Conservation (phyloP, 2,329 filamentous ascomycete genomes). For the Chrysosporium queenslandicum region DNA sequence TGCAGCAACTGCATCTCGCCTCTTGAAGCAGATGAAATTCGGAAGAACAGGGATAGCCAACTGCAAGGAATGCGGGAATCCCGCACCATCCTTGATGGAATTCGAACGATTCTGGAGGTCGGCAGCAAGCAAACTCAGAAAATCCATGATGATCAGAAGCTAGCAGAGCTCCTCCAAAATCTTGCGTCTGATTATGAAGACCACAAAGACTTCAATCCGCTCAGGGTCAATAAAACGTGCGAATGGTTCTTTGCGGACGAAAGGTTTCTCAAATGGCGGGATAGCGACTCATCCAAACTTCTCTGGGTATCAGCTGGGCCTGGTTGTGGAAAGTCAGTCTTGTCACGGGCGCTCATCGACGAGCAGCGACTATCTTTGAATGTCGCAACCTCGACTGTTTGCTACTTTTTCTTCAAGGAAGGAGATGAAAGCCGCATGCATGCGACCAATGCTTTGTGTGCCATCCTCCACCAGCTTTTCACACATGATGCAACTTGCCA, state of each 20-base stretch:
- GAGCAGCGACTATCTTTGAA: slow-evolving; percentile 18
- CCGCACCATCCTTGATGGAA: neutral
- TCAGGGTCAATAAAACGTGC: slow-evolving; percentile 17
- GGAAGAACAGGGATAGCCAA: neutral
- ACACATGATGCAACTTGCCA: neutral
- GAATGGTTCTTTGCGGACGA: slow-evolving; percentile 18
- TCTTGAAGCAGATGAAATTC: neutral
- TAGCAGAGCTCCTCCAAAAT: neutral
- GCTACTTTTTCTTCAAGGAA: slow-evolving; percentile 42
- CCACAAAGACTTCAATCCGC: slow-evolving; percentile 18
- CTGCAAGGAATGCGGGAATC: neutral
- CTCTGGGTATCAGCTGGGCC: slow-evolving; percentile 38
- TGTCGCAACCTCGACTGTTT: slow-evolving; percentile 20
- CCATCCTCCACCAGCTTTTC: slow-evolving; percentile 35
- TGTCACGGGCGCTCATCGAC: slow-evolving; percentile 32
- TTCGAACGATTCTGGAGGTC: neutral
- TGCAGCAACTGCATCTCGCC: neutral
- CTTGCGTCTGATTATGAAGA: slow-evolving; percentile 15
- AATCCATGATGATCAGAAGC: neutral
- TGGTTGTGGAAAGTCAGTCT: slow-evolving; percentile 39
- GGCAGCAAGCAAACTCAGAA: neutral
- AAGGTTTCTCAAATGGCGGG: slow-evolving; percentile 17
- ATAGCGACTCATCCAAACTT: slow-evolving; percentile 17
- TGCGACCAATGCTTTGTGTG: slow-evolving; percentile 25
- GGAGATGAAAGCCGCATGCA: slow-evolving; percentile 29